These are phyloP conservation scores for Forsythia suspensa DNA, from an alignment of 257 asterid genomes.

Conservation along the genomic window DNA sequence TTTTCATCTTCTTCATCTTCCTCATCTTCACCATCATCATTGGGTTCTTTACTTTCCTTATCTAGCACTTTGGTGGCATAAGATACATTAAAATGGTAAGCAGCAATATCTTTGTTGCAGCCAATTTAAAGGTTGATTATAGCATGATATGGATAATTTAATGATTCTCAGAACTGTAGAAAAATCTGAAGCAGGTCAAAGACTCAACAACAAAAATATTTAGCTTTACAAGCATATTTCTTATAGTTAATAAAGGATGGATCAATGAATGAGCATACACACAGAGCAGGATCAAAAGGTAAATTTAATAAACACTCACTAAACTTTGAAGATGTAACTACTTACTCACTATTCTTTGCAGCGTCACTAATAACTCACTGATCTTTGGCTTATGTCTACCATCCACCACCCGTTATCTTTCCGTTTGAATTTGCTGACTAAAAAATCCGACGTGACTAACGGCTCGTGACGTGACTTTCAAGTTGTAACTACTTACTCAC, in stretches of 20 bases:
- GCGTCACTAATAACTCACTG: no score
- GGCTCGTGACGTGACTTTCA: no score
- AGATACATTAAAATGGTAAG: slow-evolving; percentile 6
- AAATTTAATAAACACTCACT: not conserved
- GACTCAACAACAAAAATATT: not conserved
- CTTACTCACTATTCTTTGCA: no score
- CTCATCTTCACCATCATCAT: slow-evolving; percentile 53
- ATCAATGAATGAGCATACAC: not conserved
- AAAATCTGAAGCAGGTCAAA: not conserved
- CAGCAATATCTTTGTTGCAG: not conserved
- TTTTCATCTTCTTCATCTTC: slow-evolving; percentile 64
- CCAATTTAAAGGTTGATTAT: slow-evolving; percentile 9
- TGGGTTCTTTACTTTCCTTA: slow-evolving; percentile 51
- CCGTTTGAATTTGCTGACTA: no score
- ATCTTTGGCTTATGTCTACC: no score
- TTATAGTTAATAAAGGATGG: not conserved
- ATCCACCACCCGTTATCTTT: no score
- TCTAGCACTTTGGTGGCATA: slow-evolving; percentile 40
- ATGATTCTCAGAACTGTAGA: not conserved
- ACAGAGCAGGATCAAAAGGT: not conserved
- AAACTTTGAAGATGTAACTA: no score
- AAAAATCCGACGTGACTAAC: no score
- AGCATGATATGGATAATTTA: not conserved
- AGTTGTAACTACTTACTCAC: no score
- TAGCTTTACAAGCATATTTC: not conserved